Evolutionary conservation across 257 asterid genomes (phyloP).

Genomic region (Schizonepeta tenuifolia): DNA sequence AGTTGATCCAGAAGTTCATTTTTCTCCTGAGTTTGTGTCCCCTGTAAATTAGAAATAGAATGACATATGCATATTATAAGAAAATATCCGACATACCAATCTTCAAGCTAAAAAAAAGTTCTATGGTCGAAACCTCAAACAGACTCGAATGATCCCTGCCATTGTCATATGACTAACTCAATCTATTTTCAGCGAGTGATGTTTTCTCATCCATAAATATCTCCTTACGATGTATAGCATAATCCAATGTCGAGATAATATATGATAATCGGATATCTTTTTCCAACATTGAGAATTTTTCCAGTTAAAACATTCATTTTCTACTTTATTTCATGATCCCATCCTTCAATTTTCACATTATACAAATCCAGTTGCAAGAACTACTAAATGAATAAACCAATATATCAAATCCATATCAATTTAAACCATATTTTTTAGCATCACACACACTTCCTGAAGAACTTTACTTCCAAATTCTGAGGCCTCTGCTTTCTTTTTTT

Average conservation of each 20-base stretch:
- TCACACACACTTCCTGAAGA: too few relatives aligned
- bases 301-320: too few relatives aligned
- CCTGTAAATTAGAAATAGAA: conserved; percentile 49
- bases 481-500: too few relatives aligned
- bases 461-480: too few relatives aligned
- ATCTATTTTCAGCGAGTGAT: not conserved
- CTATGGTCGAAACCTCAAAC: not conserved
- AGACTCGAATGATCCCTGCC: not conserved
- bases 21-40: conserved; percentile 85
- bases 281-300: too few relatives aligned
- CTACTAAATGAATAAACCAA: too few relatives aligned
- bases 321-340: too few relatives aligned
- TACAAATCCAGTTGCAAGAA: too few relatives aligned
- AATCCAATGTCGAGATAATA: not conserved
- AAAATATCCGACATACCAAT: not conserved
- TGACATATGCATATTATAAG: not conserved
- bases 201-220: not conserved
- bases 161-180: not conserved
- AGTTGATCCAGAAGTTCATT: conserved; percentile 58
- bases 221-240: not conserved
- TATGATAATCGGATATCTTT: too few relatives aligned
- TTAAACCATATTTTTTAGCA: too few relatives aligned
- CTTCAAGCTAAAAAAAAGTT: not conserved
- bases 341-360: too few relatives aligned
- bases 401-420: too few relatives aligned